Base-by-base conservation (phyloP, 1,284 basidiomycete species). In the Pseudozyma pruni region DNA sequence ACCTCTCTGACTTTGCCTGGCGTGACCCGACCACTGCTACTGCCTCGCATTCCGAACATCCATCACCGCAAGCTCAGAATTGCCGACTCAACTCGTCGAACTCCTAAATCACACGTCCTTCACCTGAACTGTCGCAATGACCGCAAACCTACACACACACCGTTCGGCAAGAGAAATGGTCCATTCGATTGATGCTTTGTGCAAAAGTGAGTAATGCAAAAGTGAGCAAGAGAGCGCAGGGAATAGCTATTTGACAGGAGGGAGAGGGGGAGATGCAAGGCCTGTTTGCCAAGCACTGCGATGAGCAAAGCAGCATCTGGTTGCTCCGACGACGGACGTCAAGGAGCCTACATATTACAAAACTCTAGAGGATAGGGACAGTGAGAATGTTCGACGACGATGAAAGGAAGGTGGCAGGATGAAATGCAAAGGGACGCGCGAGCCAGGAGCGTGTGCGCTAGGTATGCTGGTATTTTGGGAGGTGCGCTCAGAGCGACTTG, bases 161-260 rank as follows among this genome's bases (percentile, higher is more conserved):
- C 19, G 4, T 20, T 35, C 13, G 6, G 29, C 43, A 25, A 27
- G 22, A 55, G 35, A 49, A 31, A 67, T 53, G 49, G 63, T 67
- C 57, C 63, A 61, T 67, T 67, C 63, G 49, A 32, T 50, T 66
- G 62, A 66, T 66, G 62, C 62, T 59, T 64, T 58, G 62, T 66
- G 62, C 62, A 59, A 63, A 52, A 27, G 31, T 22, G 40, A 50
- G 53, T 58, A 46, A 57, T 57, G 62, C 62, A 58, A 58, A 58
- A 50, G 50, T 52, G 48, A 47, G 40, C 52, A 23, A 35, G 33
- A 20, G 35, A 38, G 23, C 19, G 31, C n/a, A 48, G 20, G 39
- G 38, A 50, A 32, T 11, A 19, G 27, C 37, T 40, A 34, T 29
- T 29, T 29, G 31, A 51, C 22, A 8, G 25, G 29, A 33, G 42